These are phyloP conservation scores for Podaxis sp. DNA, from an alignment of 768 basidiomycete species.

Conservation along the genomic window DNA sequence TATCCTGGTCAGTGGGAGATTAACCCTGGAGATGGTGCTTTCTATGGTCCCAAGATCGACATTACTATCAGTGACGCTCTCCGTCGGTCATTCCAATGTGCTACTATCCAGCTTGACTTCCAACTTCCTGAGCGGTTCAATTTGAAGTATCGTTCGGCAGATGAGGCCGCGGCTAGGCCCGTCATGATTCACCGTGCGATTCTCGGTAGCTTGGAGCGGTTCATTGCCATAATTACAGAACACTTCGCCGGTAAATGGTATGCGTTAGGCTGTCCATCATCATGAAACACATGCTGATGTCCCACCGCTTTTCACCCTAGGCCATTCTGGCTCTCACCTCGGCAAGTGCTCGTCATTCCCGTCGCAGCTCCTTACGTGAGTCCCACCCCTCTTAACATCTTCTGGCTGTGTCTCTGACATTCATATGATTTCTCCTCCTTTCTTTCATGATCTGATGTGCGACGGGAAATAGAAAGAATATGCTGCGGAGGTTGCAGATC, in stretches of 20 bases:
- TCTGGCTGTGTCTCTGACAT: conserved; percentile 16
- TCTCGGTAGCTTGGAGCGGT: conserved; percentile 89
- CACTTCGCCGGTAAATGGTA: conserved; percentile 98
- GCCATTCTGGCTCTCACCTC: conserved; percentile 99
- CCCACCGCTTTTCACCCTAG: conserved; percentile 33
- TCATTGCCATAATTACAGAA: conserved; percentile 96
- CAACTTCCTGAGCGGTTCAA: conserved; percentile 97
- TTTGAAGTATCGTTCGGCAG: conserved; percentile 82
- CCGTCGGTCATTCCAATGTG: conserved; percentile 93
- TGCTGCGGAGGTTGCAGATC: conserved; percentile 75
- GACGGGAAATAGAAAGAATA: conserved; percentile 71
- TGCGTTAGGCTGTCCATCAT: conserved; percentile 21
- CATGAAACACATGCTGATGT: neutral
- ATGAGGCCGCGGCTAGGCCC: conserved; percentile 74
- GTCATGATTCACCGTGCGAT: conserved; percentile 99
- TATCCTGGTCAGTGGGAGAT: conserved; percentile 89
- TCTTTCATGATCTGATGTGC: conserved; percentile 8
- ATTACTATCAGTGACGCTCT: conserved; percentile 95
- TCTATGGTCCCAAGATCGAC: conserved; percentile 99
- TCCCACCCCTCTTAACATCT: conserved; percentile 19
- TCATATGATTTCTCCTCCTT: neutral
- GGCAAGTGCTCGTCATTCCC: conserved; percentile 93
- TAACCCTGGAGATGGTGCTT: conserved; percentile 96
- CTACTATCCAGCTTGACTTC: conserved; percentile 98
- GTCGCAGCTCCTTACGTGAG: conserved; percentile 87